Conservation (phyloP, 176 grass and related monocot genomes). For the Aegilops umbellulata region DNA sequence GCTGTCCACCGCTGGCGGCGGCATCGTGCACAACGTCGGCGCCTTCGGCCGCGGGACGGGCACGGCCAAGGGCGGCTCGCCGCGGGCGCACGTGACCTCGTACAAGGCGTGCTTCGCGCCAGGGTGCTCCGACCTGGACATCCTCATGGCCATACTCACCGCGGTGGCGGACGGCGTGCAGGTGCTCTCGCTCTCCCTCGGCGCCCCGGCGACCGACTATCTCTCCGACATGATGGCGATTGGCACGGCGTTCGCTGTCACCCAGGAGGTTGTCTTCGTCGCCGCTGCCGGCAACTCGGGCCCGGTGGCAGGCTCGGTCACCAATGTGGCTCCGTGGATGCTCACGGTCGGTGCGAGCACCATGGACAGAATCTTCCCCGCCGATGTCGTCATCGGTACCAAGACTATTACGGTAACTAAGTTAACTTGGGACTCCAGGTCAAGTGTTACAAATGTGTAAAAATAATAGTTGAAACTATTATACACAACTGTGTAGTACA, state of each 20-base stretch:
- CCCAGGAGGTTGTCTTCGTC: conserved; percentile 45
- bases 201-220: conserved; percentile 17
- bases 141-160: conserved; percentile 40
- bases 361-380: conserved; percentile 63
- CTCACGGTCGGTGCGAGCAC: conserved; percentile 69
- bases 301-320: conserved; percentile 26
- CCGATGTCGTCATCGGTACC: conserved; percentile 12
- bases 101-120: conserved; percentile 65
- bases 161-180: conserved; percentile 55
- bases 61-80: conserved; percentile 58
- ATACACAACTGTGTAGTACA: no score
- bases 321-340: conserved; percentile 63
- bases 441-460: no score
- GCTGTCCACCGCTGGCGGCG: conserved; percentile 77
- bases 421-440: no score
- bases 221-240: conserved; percentile 27
- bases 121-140: conserved; percentile 49
- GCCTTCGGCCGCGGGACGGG: conserved; percentile 38
- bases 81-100: conserved; percentile 38
- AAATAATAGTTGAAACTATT: no score
- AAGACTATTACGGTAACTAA: conserved; percentile 28
- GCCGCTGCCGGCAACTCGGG: conserved; percentile 62
- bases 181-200: conserved; percentile 64
- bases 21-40: conserved; percentile 17
- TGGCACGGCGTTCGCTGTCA: conserved; percentile 49